Percentiles rank a stretch among this genome's conserved stretches.
phyloP scores from a whole-genome alignment of 2,329 filamentous ascomycete species.

The Penicillium sp. region DNA sequence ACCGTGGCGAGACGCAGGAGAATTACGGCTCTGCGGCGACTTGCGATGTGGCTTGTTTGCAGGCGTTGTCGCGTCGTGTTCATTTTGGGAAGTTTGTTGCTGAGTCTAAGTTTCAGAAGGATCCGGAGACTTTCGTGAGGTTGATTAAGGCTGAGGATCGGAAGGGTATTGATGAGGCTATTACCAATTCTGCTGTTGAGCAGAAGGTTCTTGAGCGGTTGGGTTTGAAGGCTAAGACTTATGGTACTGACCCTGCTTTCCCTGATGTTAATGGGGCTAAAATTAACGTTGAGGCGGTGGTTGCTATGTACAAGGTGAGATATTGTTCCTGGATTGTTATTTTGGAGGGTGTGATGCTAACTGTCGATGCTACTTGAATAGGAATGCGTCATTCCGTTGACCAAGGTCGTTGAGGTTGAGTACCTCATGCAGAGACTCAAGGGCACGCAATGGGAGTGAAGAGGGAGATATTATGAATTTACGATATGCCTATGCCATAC shows the following conservation, averaged over 20 bases:
- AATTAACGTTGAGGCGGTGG: conserved; percentile 88
- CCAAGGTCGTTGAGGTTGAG: conserved; percentile 97
- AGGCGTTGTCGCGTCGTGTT: conserved; percentile 83
- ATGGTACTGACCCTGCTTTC: conserved; percentile 80
- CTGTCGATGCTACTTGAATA: conserved; percentile 10
- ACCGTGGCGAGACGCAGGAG: conserved; percentile 80
- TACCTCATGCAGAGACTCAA: conserved; percentile 91
- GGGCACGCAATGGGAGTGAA: conserved; percentile 49
- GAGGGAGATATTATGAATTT: conserved; percentile 14
- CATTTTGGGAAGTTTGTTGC: conserved; percentile 99
- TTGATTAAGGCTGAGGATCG: conserved; percentile 79
- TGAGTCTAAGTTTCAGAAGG: conserved; percentile 86
- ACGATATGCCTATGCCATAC: conserved; percentile 15
- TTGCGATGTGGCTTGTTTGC: conserved; percentile 83
- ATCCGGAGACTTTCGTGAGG: conserved; percentile 72
- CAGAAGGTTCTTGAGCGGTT: conserved; percentile 84
- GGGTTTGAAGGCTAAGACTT: conserved; percentile 83
- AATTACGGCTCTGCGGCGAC: conserved; percentile 94
- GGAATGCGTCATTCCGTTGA: conserved; percentile 87
- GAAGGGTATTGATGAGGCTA: conserved; percentile 78
- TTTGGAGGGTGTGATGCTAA: conserved; percentile 1
- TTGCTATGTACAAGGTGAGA: conserved; percentile 70
- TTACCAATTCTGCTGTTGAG: conserved; percentile 86
- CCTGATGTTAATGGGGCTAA: conserved; percentile 54
- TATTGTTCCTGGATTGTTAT: background rate